Percentiles rank a stretch among this genome's conserved stretches.
Evolutionary conservation across 108 stramenopile species (phyloP).

Genomic region (Fistulifera pelliculosa): DNA sequence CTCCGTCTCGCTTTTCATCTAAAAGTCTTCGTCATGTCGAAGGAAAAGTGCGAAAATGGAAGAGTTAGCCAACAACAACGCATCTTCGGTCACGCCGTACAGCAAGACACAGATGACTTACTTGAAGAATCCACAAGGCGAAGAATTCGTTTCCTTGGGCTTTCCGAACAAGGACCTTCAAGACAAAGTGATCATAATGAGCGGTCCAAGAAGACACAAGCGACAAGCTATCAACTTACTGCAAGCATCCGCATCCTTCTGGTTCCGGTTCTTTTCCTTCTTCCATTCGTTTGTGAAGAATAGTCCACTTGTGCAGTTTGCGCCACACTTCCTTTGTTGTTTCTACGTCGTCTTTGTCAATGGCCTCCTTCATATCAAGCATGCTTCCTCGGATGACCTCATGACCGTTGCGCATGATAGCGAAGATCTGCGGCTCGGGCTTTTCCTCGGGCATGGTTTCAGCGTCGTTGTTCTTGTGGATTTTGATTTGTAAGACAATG

Average conservation of each 20-base stretch:
- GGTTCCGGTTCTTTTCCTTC: conserved; percentile 9
- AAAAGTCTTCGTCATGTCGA: too few species aligned
- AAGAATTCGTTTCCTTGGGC: too few species aligned
- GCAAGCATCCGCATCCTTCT: neutral
- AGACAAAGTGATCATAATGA: too few species aligned
- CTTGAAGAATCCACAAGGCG: too few species aligned
- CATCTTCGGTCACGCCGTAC: too few species aligned
- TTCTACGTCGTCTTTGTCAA: conserved; percentile 14
- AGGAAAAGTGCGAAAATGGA: too few species aligned
- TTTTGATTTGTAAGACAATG: too few species aligned
- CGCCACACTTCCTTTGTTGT: conserved; percentile 9
- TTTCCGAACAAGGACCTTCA: too few species aligned
- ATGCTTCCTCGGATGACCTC: conserved; percentile 23
- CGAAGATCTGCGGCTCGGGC: conserved; percentile 24
- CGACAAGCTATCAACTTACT: neutral
- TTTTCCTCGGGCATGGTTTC: conserved; percentile 8
- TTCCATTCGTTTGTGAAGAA: conserved; percentile 23
- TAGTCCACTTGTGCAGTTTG: conserved; percentile 4
- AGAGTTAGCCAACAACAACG: too few species aligned
- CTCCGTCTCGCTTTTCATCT: too few species aligned
- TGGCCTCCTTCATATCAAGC: conserved; percentile 6
- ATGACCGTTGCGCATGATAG: conserved; percentile 29
- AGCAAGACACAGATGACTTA: too few species aligned
- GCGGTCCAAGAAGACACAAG: too few species aligned
- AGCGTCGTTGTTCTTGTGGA: conserved; percentile 2